phyloP scores from a whole-genome alignment of 352 stramenopile genomes.

The Phytophthora tubulina region DNA sequence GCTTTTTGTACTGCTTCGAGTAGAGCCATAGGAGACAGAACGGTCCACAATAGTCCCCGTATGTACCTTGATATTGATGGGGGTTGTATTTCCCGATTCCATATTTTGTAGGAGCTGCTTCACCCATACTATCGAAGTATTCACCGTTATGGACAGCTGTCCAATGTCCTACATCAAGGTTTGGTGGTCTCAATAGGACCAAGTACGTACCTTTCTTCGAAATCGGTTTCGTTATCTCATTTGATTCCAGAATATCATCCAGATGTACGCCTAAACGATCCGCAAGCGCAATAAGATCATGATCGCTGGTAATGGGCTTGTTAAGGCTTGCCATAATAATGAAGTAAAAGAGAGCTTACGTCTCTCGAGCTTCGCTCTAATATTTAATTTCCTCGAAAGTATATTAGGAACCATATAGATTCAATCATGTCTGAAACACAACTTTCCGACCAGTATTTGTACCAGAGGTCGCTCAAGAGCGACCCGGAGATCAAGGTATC shows the following conservation, averaged over 20 bases:
- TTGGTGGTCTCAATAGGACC: conserved; percentile 12
- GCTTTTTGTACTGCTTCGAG: conserved; percentile 27
- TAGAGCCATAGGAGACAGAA: conserved; percentile 25
- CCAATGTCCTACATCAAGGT: conserved; percentile 27
- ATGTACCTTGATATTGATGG: conserved; percentile 29
- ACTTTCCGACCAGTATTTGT: conserved; percentile 24
- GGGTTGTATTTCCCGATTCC: conserved; percentile 23
- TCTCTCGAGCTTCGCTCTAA: too few relatives aligned
- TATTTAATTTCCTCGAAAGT: conserved; percentile 11
- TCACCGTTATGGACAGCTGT: conserved; percentile 5
- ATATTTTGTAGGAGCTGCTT: conserved; percentile 21
- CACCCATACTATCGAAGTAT: conserved; percentile 30
- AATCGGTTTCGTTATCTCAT: conserved; percentile 18
- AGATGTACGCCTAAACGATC: not conserved
- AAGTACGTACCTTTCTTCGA: conserved; percentile 16
- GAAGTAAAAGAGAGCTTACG: too few relatives aligned
- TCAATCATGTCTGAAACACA: conserved; percentile 21
- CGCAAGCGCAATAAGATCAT: conserved; percentile 20
- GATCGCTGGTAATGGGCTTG: conserved; percentile 11
- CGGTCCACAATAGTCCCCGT: conserved; percentile 22
- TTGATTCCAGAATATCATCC: conserved; percentile 22
- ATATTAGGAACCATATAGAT: conserved; percentile 23
- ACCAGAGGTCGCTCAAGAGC: conserved; percentile 8
- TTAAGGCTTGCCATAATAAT: conserved; percentile 10
- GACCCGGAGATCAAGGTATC: not conserved